Percentiles rank a stretch among this genome's conserved stretches.
Conservation (phyloP, 192 early-diverging fungal species). For the Entomortierella beljakovae region DNA sequence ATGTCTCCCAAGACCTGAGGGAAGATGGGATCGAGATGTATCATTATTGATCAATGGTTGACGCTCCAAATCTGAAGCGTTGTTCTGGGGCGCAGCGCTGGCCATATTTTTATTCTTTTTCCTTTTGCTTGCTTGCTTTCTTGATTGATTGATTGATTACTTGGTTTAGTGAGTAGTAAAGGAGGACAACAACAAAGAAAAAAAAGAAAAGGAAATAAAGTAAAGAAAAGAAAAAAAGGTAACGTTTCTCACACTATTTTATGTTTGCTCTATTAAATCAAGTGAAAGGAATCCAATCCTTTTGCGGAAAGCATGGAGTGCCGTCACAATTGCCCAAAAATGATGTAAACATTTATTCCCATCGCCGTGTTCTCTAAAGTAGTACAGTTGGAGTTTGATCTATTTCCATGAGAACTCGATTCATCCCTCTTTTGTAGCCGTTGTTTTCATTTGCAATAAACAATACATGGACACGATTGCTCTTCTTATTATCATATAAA, state of each 20-base stretch:
- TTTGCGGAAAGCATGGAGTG: background rate
- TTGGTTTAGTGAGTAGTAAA: background rate
- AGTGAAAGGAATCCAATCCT: background rate
- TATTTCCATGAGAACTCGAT: no score
- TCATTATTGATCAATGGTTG: conserved; percentile 24
- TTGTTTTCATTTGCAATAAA: no score
- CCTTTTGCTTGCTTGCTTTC: background rate
- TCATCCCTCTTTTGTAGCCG: no score
- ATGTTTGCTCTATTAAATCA: background rate
- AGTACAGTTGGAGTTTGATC: no score
- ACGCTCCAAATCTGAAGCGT: conserved; percentile 40
- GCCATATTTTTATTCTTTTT: conserved; percentile 1
- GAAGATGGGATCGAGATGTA: conserved; percentile 34
- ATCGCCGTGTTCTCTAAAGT: background rate
- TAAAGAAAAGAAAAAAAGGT: background rate
- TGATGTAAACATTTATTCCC: no score
- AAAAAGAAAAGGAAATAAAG: background rate
- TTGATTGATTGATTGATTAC: no score
- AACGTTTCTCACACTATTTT: background rate
- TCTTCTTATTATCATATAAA: no score
- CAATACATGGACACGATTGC: no score
- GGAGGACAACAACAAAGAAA: background rate
- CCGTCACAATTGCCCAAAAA: background rate
- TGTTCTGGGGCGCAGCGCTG: conserved; percentile 12
- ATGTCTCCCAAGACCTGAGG: conserved; percentile 13